Evolutionary conservation across 2,329 filamentous ascomycete genomes (phyloP).

Genomic region (Colletotrichum ledebouriae): DNA sequence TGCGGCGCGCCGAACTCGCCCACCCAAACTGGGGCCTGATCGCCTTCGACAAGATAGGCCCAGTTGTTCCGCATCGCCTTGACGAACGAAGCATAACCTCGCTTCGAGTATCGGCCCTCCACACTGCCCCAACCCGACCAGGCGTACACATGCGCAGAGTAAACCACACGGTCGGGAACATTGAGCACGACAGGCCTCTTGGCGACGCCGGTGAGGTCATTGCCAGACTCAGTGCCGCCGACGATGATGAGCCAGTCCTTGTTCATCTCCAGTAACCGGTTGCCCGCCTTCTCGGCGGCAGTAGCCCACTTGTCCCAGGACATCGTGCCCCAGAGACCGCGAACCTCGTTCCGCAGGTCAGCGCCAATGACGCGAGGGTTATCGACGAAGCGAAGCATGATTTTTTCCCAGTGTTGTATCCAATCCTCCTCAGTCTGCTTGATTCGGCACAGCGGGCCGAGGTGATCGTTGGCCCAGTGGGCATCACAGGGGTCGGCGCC

Average conservation of each 20-base stretch:
- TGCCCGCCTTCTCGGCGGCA: constrained; percentile 74
- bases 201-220: constrained; percentile 71
- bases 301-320: constrained; percentile 74
- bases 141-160: constrained; percentile 76
- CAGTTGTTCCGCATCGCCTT: constrained; percentile 74
- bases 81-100: constrained; percentile 73
- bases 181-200: constrained; percentile 70
- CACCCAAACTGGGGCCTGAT: constrained; percentile 75
- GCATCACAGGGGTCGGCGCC: constrained; percentile 77
- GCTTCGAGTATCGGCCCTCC: constrained; percentile 71
- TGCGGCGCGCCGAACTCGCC: constrained; percentile 75
- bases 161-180: constrained; percentile 69
- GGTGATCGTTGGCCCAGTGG: constrained; percentile 75
- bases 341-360: constrained; percentile 77
- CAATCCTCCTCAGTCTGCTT: constrained; percentile 74
- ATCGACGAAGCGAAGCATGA: constrained; percentile 70
- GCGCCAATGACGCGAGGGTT: constrained; percentile 75
- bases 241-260: constrained; percentile 76
- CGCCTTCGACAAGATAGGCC: constrained; percentile 71
- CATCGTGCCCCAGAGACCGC: constrained; percentile 78
- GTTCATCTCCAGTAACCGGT: constrained; percentile 71
- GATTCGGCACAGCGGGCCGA: constrained; percentile 71
- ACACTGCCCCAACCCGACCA: constrained; percentile 79
- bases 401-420: constrained; percentile 74
- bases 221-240: constrained; percentile 76